Evolutionary conservation across 805 yeast genomes (phyloP).

Genomic region (Cyberlindnera japonica): DNA sequence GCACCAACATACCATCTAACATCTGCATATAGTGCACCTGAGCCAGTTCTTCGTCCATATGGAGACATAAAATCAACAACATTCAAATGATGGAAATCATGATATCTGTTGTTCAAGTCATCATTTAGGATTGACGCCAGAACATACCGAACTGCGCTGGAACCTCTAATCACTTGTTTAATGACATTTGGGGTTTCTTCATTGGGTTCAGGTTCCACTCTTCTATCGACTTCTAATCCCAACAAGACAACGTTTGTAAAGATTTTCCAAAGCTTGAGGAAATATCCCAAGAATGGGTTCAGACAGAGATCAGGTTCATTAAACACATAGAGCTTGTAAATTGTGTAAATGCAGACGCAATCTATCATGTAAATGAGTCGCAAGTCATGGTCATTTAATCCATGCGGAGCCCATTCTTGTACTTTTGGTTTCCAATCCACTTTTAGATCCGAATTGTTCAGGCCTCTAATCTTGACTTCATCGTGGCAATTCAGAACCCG

Average conservation of each 20-base stretch:
- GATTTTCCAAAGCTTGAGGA: slow-evolving; percentile 62
- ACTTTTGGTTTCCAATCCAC: slow-evolving; percentile 32
- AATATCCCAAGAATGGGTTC: slow-evolving; percentile 60
- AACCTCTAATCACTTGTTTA: slow-evolving; percentile 52
- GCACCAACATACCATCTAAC: slow-evolving; percentile 56
- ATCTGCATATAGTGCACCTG: slow-evolving; percentile 58
- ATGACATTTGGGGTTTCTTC: slow-evolving; percentile 41
- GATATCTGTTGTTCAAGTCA: slow-evolving; percentile 37
- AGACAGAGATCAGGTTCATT: slow-evolving; percentile 38
- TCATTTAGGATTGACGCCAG: slow-evolving; percentile 58
- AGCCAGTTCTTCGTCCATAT: slow-evolving; percentile 55
- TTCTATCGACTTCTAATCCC: slow-evolving; percentile 58
- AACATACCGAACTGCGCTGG: slow-evolving; percentile 59
- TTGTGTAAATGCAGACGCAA: slow-evolving; percentile 39
- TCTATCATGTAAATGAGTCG: slow-evolving; percentile 44
- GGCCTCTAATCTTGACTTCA: slow-evolving; percentile 37
- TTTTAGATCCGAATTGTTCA: slow-evolving; percentile 37
- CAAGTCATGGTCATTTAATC: slow-evolving; percentile 34
- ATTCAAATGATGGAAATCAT: slow-evolving; percentile 59
- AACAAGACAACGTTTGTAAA: slow-evolving; percentile 55
- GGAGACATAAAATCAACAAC: slow-evolving; percentile 62
- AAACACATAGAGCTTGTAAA: slow-evolving; percentile 39
- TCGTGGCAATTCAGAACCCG: slow-evolving; percentile 38
- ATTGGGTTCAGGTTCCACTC: slow-evolving; percentile 36
- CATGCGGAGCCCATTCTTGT: slow-evolving; percentile 37